Conservation (phyloP, 495 filamentous ascomycete species). For the Trichoderma erinaceum region DNA sequence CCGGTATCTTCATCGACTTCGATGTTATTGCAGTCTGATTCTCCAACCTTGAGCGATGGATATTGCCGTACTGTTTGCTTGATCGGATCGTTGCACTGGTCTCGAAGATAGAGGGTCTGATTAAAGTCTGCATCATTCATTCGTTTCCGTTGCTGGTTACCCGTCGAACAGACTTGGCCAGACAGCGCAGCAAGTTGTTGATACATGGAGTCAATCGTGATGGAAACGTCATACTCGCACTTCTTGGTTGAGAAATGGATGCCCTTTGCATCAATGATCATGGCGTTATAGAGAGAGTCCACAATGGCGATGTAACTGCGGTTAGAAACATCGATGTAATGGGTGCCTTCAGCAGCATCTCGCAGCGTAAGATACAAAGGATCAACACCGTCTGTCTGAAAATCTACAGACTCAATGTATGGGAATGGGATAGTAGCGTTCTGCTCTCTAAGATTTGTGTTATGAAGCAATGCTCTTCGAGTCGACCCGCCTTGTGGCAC, state of each 20-base stretch:
- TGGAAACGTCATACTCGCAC: slow-evolving; percentile 3
- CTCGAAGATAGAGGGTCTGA: not conserved
- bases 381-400: slow-evolving; percentile 3
- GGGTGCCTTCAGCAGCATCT: not conserved
- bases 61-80: not conserved
- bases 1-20: not conserved
- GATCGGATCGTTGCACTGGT: not conserved
- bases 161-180: not conserved
- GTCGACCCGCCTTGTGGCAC: not conserved
- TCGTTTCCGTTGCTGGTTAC: not conserved
- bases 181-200: slow-evolving; percentile 6
- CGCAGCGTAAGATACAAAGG: slow-evolving; percentile 4
- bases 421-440: slow-evolving; percentile 7
- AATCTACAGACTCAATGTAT: slow-evolving; percentile 1
- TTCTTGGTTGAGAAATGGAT: slow-evolving; percentile 3
- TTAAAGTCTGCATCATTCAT: slow-evolving; percentile 2
- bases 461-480: not conserved
- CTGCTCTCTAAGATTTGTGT: not conserved
- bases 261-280: not conserved
- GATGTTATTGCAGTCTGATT: not conserved
- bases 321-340: slow-evolving; percentile 8
- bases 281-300: not conserved
- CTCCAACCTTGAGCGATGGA: not conserved
- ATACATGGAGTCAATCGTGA: slow-evolving; percentile 9
- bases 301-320: slow-evolving; percentile 6